These are phyloP conservation scores for Phaeomoniella chlamydospora DNA, from an alignment of 2,329 filamentous ascomycete species.

Conservation along the genomic window DNA sequence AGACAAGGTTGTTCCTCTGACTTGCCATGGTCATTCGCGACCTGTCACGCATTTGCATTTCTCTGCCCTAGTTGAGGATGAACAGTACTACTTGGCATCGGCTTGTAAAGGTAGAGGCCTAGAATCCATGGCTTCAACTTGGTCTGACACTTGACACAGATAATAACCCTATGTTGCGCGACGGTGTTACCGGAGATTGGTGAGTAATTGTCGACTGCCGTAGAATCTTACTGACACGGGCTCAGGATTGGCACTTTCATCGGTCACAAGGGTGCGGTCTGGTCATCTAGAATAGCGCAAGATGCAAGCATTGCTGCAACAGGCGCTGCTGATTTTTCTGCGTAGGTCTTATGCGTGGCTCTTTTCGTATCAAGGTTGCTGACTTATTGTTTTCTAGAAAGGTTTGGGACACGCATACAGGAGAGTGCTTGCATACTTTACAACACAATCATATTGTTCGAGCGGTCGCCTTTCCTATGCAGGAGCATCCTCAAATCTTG, in stretches of 20 bases:
- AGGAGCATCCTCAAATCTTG: slow-evolving; percentile 62
- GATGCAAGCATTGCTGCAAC: slow-evolving; percentile 83
- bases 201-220: slow-evolving; percentile 18
- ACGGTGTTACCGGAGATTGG: slow-evolving; percentile 92
- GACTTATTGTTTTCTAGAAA: slow-evolving; percentile 45
- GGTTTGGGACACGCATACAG: slow-evolving; percentile 93
- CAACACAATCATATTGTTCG: slow-evolving; percentile 93
- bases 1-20: slow-evolving; percentile 53
- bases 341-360: slow-evolving; percentile 38
- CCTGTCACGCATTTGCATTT: slow-evolving; percentile 87
- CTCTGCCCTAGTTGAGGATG: slow-evolving; percentile 67
- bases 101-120: slow-evolving; percentile 61
- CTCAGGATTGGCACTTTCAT: slow-evolving; percentile 85
- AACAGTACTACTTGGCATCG: slow-evolving; percentile 82
- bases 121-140: not conserved
- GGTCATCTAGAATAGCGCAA: slow-evolving; percentile 82
- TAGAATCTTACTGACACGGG: slow-evolving; percentile 1
- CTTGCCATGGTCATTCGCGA: slow-evolving; percentile 86
- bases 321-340: slow-evolving; percentile 89
- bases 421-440: slow-evolving; percentile 73
- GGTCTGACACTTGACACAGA: slow-evolving; percentile 39
- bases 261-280: slow-evolving; percentile 95
- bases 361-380: not conserved
- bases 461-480: slow-evolving; percentile 75
- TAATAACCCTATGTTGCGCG: slow-evolving; percentile 95